These are phyloP conservation scores for Kickxella alabastrina DNA, from an alignment of 192 early-diverging fungal species.

Conservation along the genomic window DNA sequence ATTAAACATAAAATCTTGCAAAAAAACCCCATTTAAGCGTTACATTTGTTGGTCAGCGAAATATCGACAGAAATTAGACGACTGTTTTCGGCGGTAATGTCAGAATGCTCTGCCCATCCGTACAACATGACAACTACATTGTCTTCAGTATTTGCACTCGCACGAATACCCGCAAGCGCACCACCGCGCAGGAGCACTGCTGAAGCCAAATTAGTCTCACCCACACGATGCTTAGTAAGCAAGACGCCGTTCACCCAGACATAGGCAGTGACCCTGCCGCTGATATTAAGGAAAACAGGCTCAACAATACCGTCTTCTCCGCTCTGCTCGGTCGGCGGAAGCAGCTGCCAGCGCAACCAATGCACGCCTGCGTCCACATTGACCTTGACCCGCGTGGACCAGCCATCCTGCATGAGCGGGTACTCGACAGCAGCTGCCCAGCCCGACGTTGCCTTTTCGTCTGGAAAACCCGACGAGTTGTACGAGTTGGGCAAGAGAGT, in stretches of 20 bases:
- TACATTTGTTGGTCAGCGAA: conserved; percentile 5
- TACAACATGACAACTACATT: conserved; percentile 39
- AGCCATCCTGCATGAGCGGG: conserved; percentile 25
- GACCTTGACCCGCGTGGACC: conserved; percentile 26
- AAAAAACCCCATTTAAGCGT: not conserved
- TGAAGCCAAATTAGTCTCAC: conserved; percentile 13
- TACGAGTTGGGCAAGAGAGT: conserved; percentile 55
- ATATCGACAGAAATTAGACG: conserved; percentile 22
- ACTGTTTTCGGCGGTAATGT: not conserved
- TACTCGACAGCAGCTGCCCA: conserved; percentile 44
- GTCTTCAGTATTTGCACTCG: not conserved
- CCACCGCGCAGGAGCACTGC: conserved; percentile 30
- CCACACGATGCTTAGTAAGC: conserved; percentile 68
- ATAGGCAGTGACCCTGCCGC: conserved; percentile 66
- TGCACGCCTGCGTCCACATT: conserved; percentile 44
- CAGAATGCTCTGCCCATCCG: conserved; percentile 41
- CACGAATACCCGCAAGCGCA: not conserved
- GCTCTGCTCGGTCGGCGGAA: conserved; percentile 4
- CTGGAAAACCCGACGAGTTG: conserved; percentile 71
- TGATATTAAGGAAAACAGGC: conserved; percentile 62
- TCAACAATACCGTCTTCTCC: conserved; percentile 6
- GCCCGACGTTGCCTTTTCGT: conserved; percentile 50
- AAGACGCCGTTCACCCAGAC: conserved; percentile 66
- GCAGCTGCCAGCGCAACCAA: conserved; percentile 30
- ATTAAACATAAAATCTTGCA: not conserved